phyloP scores from a whole-genome alignment of 148 eudicot genomes.

The Diospyros kaki region DNA sequence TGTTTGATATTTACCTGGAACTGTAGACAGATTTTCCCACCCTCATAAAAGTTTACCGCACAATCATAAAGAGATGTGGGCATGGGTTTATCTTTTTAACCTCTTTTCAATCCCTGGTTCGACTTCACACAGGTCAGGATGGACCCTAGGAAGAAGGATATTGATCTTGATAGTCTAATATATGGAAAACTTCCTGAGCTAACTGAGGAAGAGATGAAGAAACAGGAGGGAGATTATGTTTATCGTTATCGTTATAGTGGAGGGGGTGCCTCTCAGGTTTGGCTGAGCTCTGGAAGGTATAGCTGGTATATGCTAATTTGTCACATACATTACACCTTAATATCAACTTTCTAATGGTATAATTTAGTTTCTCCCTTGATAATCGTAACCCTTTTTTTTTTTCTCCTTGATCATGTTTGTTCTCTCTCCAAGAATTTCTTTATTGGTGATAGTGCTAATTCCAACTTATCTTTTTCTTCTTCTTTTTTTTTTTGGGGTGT shows the following conservation, averaged over 20 bases:
- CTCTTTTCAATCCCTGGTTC: conserved; percentile 10
- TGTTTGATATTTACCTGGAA: not conserved
- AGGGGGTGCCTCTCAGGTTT: conserved; percentile 99
- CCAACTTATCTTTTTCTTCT: not conserved
- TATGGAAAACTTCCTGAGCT: conserved; percentile 50
- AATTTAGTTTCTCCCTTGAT: not conserved
- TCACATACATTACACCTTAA: not conserved
- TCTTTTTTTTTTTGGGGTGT: not conserved
- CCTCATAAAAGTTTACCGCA: not conserved
- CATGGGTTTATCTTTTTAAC: not conserved
- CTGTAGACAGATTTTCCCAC: not conserved
- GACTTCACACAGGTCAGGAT: conserved; percentile 67
- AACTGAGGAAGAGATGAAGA: conserved; percentile 75
- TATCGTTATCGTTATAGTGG: conserved; percentile 94
- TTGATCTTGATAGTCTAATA: conserved; percentile 74
- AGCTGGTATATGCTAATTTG: not conserved
- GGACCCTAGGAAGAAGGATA: conserved; percentile 88
- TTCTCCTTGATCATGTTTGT: not conserved
- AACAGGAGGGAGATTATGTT: conserved; percentile 86
- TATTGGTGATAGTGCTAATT: conserved; percentile 2
- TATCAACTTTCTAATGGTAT: not conserved
- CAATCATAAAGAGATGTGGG: not conserved
- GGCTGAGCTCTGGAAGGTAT: conserved; percentile 98
- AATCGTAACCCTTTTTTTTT: not conserved
- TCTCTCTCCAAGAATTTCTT: not conserved